A percentile compares a stretch with the other conserved stretches of the same genome.
Conservation (phyloP, 2,329 filamentous ascomycete species). For the Cryoendolithus antarcticus region DNA sequence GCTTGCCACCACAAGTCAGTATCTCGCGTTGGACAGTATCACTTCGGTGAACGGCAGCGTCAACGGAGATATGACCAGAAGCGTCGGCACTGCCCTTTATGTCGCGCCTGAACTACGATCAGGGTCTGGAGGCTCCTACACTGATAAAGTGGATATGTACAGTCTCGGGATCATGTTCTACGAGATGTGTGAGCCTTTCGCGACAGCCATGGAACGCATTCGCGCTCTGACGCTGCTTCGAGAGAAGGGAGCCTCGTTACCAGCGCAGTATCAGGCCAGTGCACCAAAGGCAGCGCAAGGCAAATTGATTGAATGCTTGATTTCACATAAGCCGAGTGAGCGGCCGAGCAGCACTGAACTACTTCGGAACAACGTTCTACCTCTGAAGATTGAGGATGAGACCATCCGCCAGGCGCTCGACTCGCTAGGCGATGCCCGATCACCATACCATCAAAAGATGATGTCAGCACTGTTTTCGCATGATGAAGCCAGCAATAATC, state of each 20-base stretch:
- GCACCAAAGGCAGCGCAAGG: slow-evolving; percentile 58
- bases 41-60: slow-evolving; percentile 18
- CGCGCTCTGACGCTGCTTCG: slow-evolving; percentile 57
- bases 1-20: slow-evolving; percentile 77
- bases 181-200: slow-evolving; percentile 70
- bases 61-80: slow-evolving; percentile 53
- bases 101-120: slow-evolving; percentile 85
- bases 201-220: slow-evolving; percentile 52
- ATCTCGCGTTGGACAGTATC: slow-evolving; percentile 46
- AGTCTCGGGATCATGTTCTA: slow-evolving; percentile 96
- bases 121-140: slow-evolving; percentile 63
- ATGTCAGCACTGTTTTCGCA: slow-evolving; percentile 69
- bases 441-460: slow-evolving; percentile 82
- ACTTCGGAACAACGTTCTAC: slow-evolving; percentile 72
- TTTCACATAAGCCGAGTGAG: slow-evolving; percentile 71
- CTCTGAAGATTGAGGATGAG: slow-evolving; percentile 85
- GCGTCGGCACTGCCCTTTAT: slow-evolving; percentile 72
- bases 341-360: slow-evolving; percentile 74
- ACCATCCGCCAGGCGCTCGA: slow-evolving; percentile 73
- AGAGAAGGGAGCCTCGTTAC: slow-evolving; percentile 54
- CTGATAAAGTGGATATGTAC: slow-evolving; percentile 96
- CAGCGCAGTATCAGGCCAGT: slow-evolving; percentile 56
- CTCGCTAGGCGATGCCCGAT: slow-evolving; percentile 67
- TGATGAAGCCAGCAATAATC: slow-evolving; percentile 39
- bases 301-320: slow-evolving; percentile 64